Evolutionary conservation across 805 yeast genomes (phyloP), one percentile per base, ranked within the genome.

Genomic region (Myxozyma monticola): DNA sequence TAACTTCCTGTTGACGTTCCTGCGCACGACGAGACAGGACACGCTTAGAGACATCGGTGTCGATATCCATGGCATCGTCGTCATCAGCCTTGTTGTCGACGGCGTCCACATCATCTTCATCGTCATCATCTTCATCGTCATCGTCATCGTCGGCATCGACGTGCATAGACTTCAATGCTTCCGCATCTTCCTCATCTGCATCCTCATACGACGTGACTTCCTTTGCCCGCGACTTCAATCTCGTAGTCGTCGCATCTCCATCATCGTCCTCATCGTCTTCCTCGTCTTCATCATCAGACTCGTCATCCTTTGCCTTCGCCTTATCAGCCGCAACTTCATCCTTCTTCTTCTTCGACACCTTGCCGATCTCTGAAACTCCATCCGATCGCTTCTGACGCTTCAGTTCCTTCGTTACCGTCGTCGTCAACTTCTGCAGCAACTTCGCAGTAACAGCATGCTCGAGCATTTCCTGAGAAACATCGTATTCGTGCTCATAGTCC

Each of bases 141-240:
- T 75, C 78, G 46, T 79, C 84, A 61, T 84, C 93, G 57, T 81
- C 88, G 51, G 83, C 81, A 35, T 90, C 81, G 61, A 84, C 79
- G 68, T 85, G 91, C 43, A 86, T 95, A 63, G 77, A 78, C 70
- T 83, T 83, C 90, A 88, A 86, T 44, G 87, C 86, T 67, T 88
- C 97, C 54, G 87, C 74, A 65, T 90, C 97, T 26, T 88, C 98
- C 56, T 90, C 97, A 70, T 90, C 98, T 29, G 96, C 96, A 14
- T 81, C 96, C 57, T 90, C 98, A 62, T 88, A 88, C 1, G 96
- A 88, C 34, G 86, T 91, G 15, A 95, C 83, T 71, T 90, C 96
- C 62, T 88, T 88, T 33, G 82, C 75, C 60, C 83, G 84, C 45
- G 76, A 71, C 57, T 74, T 78, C 52, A 76, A 70, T 62, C 76